phyloP scores from a whole-genome alignment of 2,329 filamentous ascomycete species.

The Ceratocystis papillata region DNA sequence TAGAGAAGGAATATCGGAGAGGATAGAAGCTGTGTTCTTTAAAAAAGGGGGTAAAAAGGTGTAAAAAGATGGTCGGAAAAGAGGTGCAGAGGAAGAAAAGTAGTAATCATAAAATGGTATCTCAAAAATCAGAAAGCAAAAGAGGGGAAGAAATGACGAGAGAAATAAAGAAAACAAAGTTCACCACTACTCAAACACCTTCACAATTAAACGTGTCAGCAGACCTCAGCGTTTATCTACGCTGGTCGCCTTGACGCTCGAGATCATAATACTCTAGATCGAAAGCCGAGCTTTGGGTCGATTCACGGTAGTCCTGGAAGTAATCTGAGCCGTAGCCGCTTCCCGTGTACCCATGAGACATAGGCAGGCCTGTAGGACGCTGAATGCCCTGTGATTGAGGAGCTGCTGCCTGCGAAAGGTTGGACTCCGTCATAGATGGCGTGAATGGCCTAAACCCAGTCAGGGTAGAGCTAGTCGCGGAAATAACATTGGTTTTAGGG shows the following conservation, averaged over 20 bases:
- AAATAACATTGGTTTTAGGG: neutral
- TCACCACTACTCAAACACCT: constrained; percentile 8
- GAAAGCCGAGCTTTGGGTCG: constrained; percentile 21
- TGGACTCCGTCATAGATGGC: constrained; percentile 18
- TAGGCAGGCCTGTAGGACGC: constrained; percentile 25
- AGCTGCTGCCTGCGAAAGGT: constrained; percentile 24
- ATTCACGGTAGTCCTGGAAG: constrained; percentile 25
- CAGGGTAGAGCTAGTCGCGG: constrained; percentile 11
- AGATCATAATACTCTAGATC: constrained; percentile 21
- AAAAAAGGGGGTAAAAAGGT: neutral
- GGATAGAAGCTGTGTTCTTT: neutral
- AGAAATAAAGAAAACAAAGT: constrained; percentile 15
- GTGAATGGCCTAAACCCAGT: constrained; percentile 19
- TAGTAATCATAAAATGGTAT: constrained; percentile 17
- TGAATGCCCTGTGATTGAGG: neutral
- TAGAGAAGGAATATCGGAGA: neutral
- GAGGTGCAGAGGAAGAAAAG: neutral
- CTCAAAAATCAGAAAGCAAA: constrained; percentile 17
- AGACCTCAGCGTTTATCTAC: constrained; percentile 1
- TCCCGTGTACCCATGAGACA: constrained; percentile 30
- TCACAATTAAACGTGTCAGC: neutral
- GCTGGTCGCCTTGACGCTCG: constrained; percentile 16
- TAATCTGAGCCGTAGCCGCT: constrained; percentile 27
- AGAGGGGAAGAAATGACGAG: constrained; percentile 1
- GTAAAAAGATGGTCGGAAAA: neutral